A percentile compares a stretch with the other conserved stretches of the same genome.
Evolutionary conservation across 257 asterid genomes (phyloP).

Genomic region (Vinca minor): DNA sequence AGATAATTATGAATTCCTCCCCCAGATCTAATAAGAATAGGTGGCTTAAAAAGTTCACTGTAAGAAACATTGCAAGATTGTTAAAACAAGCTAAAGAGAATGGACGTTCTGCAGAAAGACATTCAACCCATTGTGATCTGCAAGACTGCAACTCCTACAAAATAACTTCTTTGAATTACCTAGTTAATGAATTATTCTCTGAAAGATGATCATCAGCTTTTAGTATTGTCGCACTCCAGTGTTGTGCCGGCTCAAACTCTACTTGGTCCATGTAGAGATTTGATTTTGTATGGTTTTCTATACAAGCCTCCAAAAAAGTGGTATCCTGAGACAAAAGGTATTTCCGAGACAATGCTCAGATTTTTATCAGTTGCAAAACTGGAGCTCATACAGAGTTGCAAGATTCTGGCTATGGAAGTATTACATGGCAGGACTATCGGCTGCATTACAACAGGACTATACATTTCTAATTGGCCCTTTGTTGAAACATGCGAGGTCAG

Average conservation of each 20-base stretch:
- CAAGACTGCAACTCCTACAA: background rate
- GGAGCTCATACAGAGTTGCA: background rate
- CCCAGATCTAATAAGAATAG: slow-evolving; percentile 72
- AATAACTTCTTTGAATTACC: slow-evolving; percentile 32
- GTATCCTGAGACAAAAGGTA: slow-evolving; percentile 52
- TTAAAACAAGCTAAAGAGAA: slow-evolving; percentile 4
- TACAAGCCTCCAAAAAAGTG: slow-evolving; percentile 88
- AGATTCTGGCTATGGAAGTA: background rate
- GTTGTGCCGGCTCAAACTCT: slow-evolving; percentile 88
- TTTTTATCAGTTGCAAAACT: background rate
- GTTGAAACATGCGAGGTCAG: background rate
- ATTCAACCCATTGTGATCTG: background rate
- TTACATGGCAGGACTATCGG: background rate
- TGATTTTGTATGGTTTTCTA: slow-evolving; percentile 92
- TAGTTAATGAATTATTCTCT: slow-evolving; percentile 33
- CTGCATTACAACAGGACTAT: background rate
- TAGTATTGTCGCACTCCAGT: slow-evolving; percentile 72
- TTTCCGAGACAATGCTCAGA: slow-evolving; percentile 1
- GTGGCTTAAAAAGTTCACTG: slow-evolving; percentile 72
- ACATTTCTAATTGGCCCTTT: background rate
- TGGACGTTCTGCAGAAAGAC: background rate
- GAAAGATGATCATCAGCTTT: slow-evolving; percentile 40
- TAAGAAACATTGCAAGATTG: slow-evolving; percentile 15
- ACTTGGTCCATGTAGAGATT: slow-evolving; percentile 98
- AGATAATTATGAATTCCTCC: slow-evolving; percentile 91